Evolutionary conservation across 208 protist genomes (phyloP), one percentile per base, ranked within the genome.

Genomic region (Angomonas desouzai): DNA sequence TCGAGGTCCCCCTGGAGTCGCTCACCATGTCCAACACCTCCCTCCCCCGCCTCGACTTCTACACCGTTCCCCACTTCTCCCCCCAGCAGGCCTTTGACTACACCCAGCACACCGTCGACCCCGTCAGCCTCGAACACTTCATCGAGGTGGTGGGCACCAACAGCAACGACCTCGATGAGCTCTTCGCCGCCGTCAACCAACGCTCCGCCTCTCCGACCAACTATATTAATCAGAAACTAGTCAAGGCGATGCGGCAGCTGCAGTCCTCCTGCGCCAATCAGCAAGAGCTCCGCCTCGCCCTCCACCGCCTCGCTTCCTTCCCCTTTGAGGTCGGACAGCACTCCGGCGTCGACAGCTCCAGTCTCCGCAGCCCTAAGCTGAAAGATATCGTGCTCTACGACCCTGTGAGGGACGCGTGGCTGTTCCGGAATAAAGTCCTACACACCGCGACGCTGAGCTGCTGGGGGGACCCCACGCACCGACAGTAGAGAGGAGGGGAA

Each of bases 311-410:
- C 7, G 74, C 79, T 9, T 51, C 68, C 7, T 77, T 78, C 53
- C 71, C 76, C 0, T 85, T 71, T 60, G 66, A 78, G 38, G 51
- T 27, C 0, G 74, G 74, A 13, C 73, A 80, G 51, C 66, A 65
- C 58, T 51, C 66, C 4, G 66, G 56, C 13, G 66, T 55, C 34
- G 79, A 77, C 27, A 68, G 68, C 11, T 74, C 76, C 73, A 65
- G 65, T 65, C 55, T 83, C 66, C 67, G 77, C 38, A 45, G 82
- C 48, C 55, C 75, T 65, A 28, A 62, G 72, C 23, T 92, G 48
- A 68, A 66, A 22, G 86, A 88, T 27, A 87, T 92, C 30, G 80
- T 92, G 6, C 61, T 92, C 47, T 92, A 92, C 78, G 83, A 92
- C 56, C 77, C 86, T 1, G 74, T 92, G 45, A 63, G 76, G 20